Base-by-base conservation (phyloP, 257 asterid genomes). In the Salvia miltiorrhiza region DNA sequence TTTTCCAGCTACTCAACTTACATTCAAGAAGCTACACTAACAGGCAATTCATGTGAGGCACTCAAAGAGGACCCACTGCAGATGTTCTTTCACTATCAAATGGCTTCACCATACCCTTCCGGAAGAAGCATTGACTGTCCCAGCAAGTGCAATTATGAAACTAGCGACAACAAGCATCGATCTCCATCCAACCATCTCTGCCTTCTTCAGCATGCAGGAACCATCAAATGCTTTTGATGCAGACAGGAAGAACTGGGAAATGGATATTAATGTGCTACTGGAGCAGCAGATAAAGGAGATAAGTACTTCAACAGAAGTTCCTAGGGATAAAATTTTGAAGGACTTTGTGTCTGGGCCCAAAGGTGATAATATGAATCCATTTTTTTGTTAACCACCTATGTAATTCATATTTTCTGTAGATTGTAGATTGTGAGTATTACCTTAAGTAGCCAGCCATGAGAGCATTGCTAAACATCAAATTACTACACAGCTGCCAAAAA, bases 1-100 rank as follows among this genome's bases (percentile, higher is more conserved):
- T 74, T 65, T 50, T 52, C 40, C 28, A 71, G 59, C 69, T 8
- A 23, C 50, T 67, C 53, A 32, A 12, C 54, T 81, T 7, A 52
- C 57, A 33, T 40, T 77, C 43, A 20, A 19, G 24, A 61, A 12
- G 70, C 53, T 40, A 40, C 49, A 67, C 64, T 65, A 58, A 73
- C 89, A 87, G 95, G 85, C 61, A 50, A 19, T 58, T 56, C 80
- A 57, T 20, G 82, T 83, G 67, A 82, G 88, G 66, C 90, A 84
- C 69, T 80, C 91, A 12, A 81, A 79, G 80, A 87, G 82, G 76
- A 70, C 7, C 74, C 82, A 73, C 73, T 85, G 91, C 82, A 83
- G 91, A 67, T 85, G 95, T 66, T 78, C 81, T 64, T 87, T 87
- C 72, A 76, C 65, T 52, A 77, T 87, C 73, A 85, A 77, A 75